Percentiles rank a stretch among this genome's conserved stretches.
Evolutionary conservation across 2,329 filamentous ascomycete species (phyloP).

Genomic region (Stemphylium vesicarium): DNA sequence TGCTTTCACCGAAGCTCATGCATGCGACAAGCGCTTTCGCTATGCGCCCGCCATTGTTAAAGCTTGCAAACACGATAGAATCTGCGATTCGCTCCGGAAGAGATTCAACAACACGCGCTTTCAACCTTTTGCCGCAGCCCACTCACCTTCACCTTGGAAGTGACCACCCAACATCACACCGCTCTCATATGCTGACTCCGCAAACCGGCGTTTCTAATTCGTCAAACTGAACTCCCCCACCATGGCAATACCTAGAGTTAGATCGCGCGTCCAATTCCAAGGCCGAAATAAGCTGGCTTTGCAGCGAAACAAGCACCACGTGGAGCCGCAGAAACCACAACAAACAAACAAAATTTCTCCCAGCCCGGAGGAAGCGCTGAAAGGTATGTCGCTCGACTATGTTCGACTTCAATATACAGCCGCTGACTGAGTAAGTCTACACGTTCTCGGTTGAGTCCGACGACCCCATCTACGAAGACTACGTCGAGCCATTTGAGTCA

Average conservation of each 20-base stretch:
- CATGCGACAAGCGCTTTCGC: neutral
- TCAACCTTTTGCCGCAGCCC: neutral
- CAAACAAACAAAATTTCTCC: neutral
- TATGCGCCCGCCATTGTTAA: neutral
- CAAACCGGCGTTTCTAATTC: no score
- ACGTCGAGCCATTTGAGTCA: neutral
- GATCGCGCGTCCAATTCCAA: slow-evolving; percentile 1
- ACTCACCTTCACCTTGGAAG: neutral
- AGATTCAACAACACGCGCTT: neutral
- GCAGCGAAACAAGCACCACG: neutral
- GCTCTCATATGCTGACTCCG: neutral
- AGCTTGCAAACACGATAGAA: neutral
- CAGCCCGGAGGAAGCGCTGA: neutral
- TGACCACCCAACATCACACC: neutral
- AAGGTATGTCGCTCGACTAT: neutral
- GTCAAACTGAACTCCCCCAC: neutral
- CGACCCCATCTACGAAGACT: neutral
- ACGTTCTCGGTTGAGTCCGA: neutral
- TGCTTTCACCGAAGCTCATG: neutral
- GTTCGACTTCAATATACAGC: neutral
- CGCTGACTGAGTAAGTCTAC: slow-evolving; percentile 4
- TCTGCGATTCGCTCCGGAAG: no score
- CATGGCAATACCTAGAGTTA: slow-evolving; percentile 5
- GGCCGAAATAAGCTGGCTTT: neutral
- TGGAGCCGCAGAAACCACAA: neutral